Evolutionary conservation across 2,329 filamentous ascomycete species (phyloP), one percentile per base, ranked within the genome.

Genomic region (Aspergillus hortae): DNA sequence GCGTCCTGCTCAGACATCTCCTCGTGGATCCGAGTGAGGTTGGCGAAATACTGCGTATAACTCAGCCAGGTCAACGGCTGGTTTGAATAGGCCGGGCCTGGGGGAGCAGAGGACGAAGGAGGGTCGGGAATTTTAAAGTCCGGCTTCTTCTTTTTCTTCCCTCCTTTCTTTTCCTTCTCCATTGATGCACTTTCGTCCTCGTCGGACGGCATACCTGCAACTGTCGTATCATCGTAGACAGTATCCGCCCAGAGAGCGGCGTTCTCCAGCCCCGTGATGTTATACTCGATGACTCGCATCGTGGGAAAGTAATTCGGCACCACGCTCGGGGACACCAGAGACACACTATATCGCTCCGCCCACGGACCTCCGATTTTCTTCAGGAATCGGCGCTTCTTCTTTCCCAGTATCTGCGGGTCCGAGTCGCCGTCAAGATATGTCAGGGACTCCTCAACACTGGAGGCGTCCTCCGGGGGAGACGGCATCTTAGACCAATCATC

Each of bases 291-390:
- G n/a, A 99, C 81, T n/a, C 92, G 84, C 30, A 96, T 72, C 0
- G 89, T 91, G 0, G 92, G 94, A 58, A 92, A 94, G 70, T 90
- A 95, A 66, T 94, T 96, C 6, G 92, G 94, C 7, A 97, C 89
- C 35, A 99, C 77, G 66, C 92, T 97, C 0, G 92, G 89, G 44
- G 87, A 83, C 51, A 97, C 86, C 23, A 94, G 76, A 0, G 89
- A 86, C 5, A 95, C 71, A 48, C 91, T 87, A 68, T 90, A 99
- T 48, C 91, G 83, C 72, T 99, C 91, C 3, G 85, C 91, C 74
- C 84, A 95, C 56, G 82, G 81, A 4, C 92, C 92, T 17, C 89
- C 90, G 56, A 95, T 86, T 56, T 84, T 81, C 46, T 86, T 76
- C 30, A 86, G 70, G 45, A 81, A 85, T 51, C 81, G 80, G 47